Evolutionary conservation across 2,329 filamentous ascomycete genomes (phyloP), one percentile per base, ranked within the genome.

Genomic region (Microascus cirrosus): DNA sequence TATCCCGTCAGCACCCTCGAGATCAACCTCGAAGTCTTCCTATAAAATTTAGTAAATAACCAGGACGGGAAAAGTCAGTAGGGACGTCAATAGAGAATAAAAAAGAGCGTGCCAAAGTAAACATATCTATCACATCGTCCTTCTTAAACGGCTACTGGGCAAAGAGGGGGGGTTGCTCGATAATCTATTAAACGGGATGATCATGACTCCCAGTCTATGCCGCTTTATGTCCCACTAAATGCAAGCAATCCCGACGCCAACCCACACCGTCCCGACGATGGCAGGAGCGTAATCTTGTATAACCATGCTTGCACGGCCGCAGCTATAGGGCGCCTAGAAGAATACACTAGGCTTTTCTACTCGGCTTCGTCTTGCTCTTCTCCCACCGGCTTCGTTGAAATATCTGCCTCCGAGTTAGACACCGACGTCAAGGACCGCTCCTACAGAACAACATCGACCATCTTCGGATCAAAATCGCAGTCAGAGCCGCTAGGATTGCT

Each of bases 1-100:
- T 93, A 92, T 77, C 93, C 94, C 50, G 91, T 95, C 65, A 96
- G 91, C 74, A 91, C 90, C 51, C 75, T 99, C 64, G 94, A 99
- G 77, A 82, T 99, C 70, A 96, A 97, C 73, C 82, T 97, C 35
- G 93, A 97, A 74, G 83, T 89, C 63, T 95, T 99, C 80, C 78
- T 96, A 74, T 96, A 78, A 70, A 58, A 39, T 60, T 59, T 54
- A 59, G 42, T 54, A 57, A 54, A 60, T 56, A 62, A 61, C 8
- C 24, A 25, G 11, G 24, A 36, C 3, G 28, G 24, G 15, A 36
- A 42, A 59, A 22, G n/a, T 22, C 28, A 20, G 11, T 20, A 13
- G 35, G 45, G 52, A 57, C 18, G 36, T 39, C 24, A 25, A 55
- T 48, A 53, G 10, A 45, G 25, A 42, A 58, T 20, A 54, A 58